Evolutionary conservation across 2,329 filamentous ascomycete genomes (phyloP).

Genomic region (Aspergillus ruber): DNA sequence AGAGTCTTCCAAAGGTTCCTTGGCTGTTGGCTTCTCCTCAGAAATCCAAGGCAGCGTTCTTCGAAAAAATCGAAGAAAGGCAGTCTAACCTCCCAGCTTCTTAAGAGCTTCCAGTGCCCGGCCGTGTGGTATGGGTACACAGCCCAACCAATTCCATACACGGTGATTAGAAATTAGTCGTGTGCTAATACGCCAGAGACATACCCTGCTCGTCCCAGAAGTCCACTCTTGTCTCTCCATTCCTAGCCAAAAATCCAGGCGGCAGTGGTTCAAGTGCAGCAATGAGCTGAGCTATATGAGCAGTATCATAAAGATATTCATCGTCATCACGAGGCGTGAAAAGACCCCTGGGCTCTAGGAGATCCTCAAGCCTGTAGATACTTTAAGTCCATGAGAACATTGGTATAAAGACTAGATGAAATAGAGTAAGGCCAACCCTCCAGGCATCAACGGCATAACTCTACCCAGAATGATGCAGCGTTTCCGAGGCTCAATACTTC

Average conservation of each 20-base stretch:
- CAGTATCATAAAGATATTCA: slow-evolving; percentile 29
- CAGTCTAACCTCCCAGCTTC: slow-evolving; percentile 13
- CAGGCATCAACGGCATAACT: slow-evolving; percentile 27
- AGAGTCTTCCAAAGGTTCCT: slow-evolving; percentile 29
- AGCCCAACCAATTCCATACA: slow-evolving; percentile 16
- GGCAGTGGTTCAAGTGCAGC: slow-evolving; percentile 39
- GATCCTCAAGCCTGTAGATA: slow-evolving; percentile 38
- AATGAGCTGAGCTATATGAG: slow-evolving; percentile 42
- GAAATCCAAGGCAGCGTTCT: slow-evolving; percentile 32
- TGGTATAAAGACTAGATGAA: slow-evolving; percentile 8
- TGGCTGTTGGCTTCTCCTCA: slow-evolving; percentile 29
- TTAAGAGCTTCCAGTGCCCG: slow-evolving; percentile 17
- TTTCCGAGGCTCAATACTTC: slow-evolving; percentile 26
- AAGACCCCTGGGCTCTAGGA: slow-evolving; percentile 38
- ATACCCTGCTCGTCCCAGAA: slow-evolving; percentile 35
- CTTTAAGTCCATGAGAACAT: slow-evolving; percentile 2
- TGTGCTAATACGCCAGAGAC: background rate
- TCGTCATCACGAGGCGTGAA: slow-evolving; percentile 37
- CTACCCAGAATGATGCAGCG: slow-evolving; percentile 25
- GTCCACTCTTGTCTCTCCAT: slow-evolving; percentile 19
- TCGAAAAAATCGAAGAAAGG: slow-evolving; percentile 30
- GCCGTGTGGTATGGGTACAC: slow-evolving; percentile 20
- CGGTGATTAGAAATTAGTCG: too few species aligned
- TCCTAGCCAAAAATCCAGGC: slow-evolving; percentile 22
- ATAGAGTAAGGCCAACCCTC: slow-evolving; percentile 27